Evolutionary conservation across 129 eudicot species (phyloP), one percentile per base, ranked within the genome.

Genomic region (Artemisia argyi): DNA sequence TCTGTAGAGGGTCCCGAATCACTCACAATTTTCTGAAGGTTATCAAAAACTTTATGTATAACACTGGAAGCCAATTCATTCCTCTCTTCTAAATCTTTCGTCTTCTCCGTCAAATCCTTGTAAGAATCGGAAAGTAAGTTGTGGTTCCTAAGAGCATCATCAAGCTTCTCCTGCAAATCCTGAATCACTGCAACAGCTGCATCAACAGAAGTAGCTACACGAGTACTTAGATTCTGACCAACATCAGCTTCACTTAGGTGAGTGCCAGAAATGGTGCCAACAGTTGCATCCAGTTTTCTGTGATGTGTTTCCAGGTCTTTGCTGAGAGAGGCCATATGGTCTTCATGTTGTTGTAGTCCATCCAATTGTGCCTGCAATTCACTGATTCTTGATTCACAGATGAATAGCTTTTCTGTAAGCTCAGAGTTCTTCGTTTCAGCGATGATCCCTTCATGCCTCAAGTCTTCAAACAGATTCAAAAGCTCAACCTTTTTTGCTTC

Each of bases 401-500:
- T 79, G 68, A 32, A 28, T 46, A 94, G 73, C 78, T 84, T 90
- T 69, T 68, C 83, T 42, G 46, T 53, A 52, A 94, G 91, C 53
- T 81, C 78, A 9, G 68, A 79, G 18, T 81, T 94, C 73, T 87
- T 84, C 55, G 84, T 79, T 76, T 72, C 77, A 65, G 72, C 68
- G 62, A 16, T 51, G 44, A 52, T 51, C 24, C 74, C 80, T 75
- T 84, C 83, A 65, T 82, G 80, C 66, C 70, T 83, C 65, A 83
- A 51, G 50, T 81, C 73, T 47, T 90, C 89, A 83, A 70, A 84
- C 42, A 79, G 57, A 73, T 5, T 51, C 60, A 82, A 66, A 80
- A 90, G 91, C 70, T 86, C 88, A 35, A 61, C 77, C 71, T 83
- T 86, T 72, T 76, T 86, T 66, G 72, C 80, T 72, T 84, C 89